These are phyloP conservation scores for Anastatica hierochuntica DNA, from an alignment of 345 rosid genomes.

Conservation along the genomic window DNA sequence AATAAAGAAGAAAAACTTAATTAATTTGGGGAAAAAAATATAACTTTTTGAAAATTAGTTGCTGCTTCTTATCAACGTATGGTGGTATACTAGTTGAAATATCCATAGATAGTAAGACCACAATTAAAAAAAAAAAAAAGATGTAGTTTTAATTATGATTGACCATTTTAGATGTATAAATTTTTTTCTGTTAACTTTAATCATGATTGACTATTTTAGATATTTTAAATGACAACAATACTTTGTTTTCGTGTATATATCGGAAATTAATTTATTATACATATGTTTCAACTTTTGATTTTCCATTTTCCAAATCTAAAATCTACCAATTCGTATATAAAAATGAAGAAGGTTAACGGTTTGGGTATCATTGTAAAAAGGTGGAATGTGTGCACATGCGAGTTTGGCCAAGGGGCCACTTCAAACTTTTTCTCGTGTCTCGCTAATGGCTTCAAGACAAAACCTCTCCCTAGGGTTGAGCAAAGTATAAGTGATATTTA, in stretches of 20 bases:
- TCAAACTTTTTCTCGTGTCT: conserved; percentile 28
- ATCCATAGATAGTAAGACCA: background rate
- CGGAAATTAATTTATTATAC: too few relatives aligned
- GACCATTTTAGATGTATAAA: background rate
- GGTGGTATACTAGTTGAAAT: background rate
- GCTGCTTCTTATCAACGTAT: background rate
- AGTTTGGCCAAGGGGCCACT: conserved; percentile 32
- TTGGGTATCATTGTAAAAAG: conserved; percentile 27
- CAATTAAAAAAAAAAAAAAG: too few relatives aligned
- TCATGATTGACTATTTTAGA: background rate
- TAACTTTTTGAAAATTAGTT: background rate
- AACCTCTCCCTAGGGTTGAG: conserved; percentile 19
- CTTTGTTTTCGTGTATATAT: too few relatives aligned
- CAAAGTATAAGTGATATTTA: too few relatives aligned
- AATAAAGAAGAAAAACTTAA: background rate
- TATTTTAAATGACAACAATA: too few relatives aligned
- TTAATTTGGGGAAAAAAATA: background rate
- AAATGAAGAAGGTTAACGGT: conserved; percentile 12
- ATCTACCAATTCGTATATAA: too few relatives aligned
- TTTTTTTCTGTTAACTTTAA: too few relatives aligned
- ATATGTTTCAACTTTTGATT: too few relatives aligned
- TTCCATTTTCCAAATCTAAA: too few relatives aligned
- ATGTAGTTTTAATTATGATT: background rate
- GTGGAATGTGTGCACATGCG: conserved; percentile 33
- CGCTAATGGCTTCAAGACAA: conserved; percentile 27